Conservation (phyloP, 2,329 filamentous ascomycete genomes). For the Fusarium sororula region DNA sequence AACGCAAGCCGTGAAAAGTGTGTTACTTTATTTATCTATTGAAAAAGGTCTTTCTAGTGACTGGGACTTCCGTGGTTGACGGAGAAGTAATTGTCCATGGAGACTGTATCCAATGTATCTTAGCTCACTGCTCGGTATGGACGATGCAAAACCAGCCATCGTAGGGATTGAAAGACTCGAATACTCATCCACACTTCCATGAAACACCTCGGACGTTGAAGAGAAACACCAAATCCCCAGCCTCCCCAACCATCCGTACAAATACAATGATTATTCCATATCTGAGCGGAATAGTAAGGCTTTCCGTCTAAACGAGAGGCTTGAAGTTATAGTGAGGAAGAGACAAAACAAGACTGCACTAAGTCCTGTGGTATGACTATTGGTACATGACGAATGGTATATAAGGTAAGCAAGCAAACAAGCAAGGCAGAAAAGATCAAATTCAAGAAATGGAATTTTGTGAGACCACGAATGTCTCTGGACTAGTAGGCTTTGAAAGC, state of each 20-base stretch:
- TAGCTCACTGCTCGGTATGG: background rate
- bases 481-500: background rate
- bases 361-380: slow-evolving; percentile 27
- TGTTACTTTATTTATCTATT: slow-evolving; percentile 16
- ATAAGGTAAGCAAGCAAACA: slow-evolving; percentile 3
- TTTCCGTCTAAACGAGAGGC: slow-evolving; percentile 15
- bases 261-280: slow-evolving; percentile 27
- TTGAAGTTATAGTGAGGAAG: background rate
- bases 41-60: background rate
- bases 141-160: background rate
- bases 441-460: background rate
- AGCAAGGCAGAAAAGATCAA: background rate
- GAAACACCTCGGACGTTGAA: slow-evolving; percentile 5
- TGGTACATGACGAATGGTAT: slow-evolving; percentile 39
- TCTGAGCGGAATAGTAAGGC: slow-evolving; percentile 1
- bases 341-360: slow-evolving; percentile 14
- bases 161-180: background rate
- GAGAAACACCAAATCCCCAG: slow-evolving; percentile 7
- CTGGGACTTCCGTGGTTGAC: background rate
- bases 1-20: background rate
- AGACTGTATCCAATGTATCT: slow-evolving; percentile 5
- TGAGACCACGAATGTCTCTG: background rate
- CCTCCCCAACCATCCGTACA: slow-evolving; percentile 10
- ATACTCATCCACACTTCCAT: background rate
- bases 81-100: background rate